Conservation (phyloP, 2,329 filamentous ascomycete species). For the Thyridium curvatum region DNA sequence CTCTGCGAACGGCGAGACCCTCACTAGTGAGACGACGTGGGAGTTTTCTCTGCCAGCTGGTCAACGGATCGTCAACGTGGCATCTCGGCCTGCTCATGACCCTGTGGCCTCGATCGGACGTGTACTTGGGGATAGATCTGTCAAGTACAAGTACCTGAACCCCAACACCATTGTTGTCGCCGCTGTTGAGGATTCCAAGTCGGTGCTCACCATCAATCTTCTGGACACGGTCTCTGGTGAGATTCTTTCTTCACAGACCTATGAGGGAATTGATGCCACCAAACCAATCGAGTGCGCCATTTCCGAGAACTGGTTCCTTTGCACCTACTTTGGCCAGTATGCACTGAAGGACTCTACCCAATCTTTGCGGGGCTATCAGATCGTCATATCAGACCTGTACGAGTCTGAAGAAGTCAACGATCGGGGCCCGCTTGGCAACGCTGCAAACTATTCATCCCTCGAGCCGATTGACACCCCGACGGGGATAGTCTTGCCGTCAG, state of each 20-base stretch:
- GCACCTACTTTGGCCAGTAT: constrained; percentile 67
- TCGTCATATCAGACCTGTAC: constrained; percentile 83
- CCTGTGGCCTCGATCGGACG: constrained; percentile 92
- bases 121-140: constrained; percentile 84
- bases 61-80: constrained; percentile 63
- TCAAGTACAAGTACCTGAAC: constrained; percentile 96
- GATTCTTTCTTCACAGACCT: constrained; percentile 63
- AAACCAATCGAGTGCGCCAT: constrained; percentile 72
- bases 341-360: constrained; percentile 47
- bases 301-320: constrained; percentile 93
- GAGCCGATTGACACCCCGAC: constrained; percentile 53
- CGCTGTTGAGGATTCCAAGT: constrained; percentile 51
- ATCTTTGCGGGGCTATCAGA: constrained; percentile 73
- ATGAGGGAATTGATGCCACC: constrained; percentile 66
- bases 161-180: constrained; percentile 77
- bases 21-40: constrained; percentile 56
- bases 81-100: constrained; percentile 66
- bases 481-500: constrained; percentile 59
- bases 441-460: constrained; percentile 72
- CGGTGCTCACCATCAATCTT: constrained; percentile 66
- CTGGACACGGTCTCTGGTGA: constrained; percentile 83
- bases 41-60: constrained; percentile 60
- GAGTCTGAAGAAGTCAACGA: constrained; percentile 81
- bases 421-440: constrained; percentile 67
- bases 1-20: constrained; percentile 29